Percentiles rank a stretch among this genome's conserved stretches.
Conservation (phyloP, 805 yeast species). For the Nakazawaea ernobii region DNA sequence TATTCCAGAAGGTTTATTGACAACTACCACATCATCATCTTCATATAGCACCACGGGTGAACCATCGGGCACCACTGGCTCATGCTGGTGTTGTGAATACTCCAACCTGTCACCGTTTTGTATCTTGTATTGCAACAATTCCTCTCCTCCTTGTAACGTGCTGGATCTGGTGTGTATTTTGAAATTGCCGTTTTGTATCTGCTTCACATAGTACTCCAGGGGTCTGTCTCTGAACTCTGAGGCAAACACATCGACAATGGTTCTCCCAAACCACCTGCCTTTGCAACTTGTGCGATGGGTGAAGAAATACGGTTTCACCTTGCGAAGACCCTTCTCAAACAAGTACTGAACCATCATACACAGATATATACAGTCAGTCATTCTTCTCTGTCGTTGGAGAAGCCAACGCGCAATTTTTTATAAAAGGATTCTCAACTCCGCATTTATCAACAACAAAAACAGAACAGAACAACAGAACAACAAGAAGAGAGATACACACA, state of each 20-base stretch:
- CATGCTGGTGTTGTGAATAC: constrained; percentile 38
- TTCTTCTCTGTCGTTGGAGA: background rate
- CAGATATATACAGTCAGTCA: too few species aligned
- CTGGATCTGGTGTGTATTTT: constrained; percentile 1
- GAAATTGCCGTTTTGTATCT: constrained; percentile 12
- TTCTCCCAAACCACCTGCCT: constrained; percentile 37
- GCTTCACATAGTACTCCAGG: constrained; percentile 17
- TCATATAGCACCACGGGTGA: constrained; percentile 27
- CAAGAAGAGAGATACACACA: too few species aligned
- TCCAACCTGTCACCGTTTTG: constrained; percentile 18
- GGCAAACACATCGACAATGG: constrained; percentile 31
- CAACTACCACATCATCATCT: constrained; percentile 33
- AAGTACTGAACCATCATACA: constrained; percentile 13
- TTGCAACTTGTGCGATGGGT: constrained; percentile 31
- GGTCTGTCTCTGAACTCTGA: constrained; percentile 31
- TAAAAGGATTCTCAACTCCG: background rate
- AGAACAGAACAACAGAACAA: background rate
- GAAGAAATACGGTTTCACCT: constrained; percentile 35
- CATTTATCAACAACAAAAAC: background rate
- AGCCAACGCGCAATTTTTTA: background rate
- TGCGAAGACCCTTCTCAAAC: constrained; percentile 28
- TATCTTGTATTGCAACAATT: constrained; percentile 12
- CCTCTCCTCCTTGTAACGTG: constrained; percentile 9
- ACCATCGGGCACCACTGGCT: constrained; percentile 30
- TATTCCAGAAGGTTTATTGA: constrained; percentile 46